Percentiles rank a stretch among this genome's conserved stretches.
These are phyloP conservation scores for Pyricularia pennisetigena DNA, from an alignment of 2,329 filamentous ascomycete genomes.

Conservation along the genomic window DNA sequence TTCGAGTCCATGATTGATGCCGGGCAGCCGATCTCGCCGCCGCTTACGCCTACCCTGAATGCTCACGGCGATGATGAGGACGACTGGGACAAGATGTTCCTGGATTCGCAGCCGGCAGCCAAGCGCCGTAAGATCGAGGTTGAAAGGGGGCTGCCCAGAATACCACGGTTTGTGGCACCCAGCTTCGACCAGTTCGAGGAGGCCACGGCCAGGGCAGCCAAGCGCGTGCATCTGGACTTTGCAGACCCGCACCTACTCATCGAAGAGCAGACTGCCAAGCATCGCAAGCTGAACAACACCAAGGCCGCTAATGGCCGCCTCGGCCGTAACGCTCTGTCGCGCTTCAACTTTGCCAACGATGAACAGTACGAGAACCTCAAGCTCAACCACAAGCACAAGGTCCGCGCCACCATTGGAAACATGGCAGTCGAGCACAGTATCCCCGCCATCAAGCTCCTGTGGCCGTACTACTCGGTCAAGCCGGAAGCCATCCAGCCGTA, in stretches of 20 bases:
- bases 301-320: constrained; percentile 60
- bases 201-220: constrained; percentile 61
- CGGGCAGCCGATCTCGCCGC: constrained; percentile 7
- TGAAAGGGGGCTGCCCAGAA: constrained; percentile 40
- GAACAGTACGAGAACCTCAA: constrained; percentile 92
- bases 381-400: constrained; percentile 93
- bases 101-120: constrained; percentile 36
- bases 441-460: constrained; percentile 83
- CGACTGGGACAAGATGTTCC: constrained; percentile 55
- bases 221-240: constrained; percentile 73
- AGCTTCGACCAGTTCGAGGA: constrained; percentile 74
- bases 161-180: constrained; percentile 52
- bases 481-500: constrained; percentile 59
- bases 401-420: constrained; percentile 83
- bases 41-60: constrained; percentile 21
- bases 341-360: constrained; percentile 96
- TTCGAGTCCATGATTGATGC: constrained; percentile 59
- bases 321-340: constrained; percentile 62
- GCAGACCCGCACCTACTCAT: constrained; percentile 82
- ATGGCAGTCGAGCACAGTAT: constrained; percentile 90
- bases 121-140: constrained; percentile 56
- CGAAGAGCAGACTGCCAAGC: constrained; percentile 57
- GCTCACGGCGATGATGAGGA: constrained; percentile 27
- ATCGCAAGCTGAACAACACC: constrained; percentile 48
- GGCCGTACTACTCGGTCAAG: constrained; percentile 91